Conservation (phyloP, 148 eudicot species). For the Fallopia convolvulus region DNA sequence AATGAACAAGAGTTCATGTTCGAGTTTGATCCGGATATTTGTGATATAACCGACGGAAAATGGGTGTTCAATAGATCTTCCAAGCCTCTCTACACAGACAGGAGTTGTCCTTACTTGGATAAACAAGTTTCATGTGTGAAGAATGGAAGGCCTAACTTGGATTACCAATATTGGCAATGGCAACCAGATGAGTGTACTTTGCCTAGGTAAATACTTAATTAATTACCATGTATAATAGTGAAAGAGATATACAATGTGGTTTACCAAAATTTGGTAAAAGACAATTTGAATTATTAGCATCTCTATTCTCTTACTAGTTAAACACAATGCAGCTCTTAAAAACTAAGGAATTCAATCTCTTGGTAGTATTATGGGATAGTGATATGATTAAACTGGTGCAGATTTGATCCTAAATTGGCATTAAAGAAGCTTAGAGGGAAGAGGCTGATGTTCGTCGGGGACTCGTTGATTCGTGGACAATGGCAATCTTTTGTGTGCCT, state of each 20-base stretch:
- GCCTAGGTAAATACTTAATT: conserved; percentile 36
- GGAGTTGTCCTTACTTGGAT: conserved; percentile 44
- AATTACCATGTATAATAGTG: no score
- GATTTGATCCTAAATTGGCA: conserved; percentile 45
- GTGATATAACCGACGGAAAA: conserved; percentile 58
- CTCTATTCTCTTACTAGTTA: no score
- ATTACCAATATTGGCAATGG: conserved; percentile 58
- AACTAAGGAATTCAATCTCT: no score
- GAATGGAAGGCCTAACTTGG: conserved; percentile 45
- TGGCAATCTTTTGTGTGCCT: conserved; percentile 71
- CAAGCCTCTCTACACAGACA: conserved; percentile 57
- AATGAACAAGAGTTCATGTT: conserved; percentile 32
- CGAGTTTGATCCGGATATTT: conserved; percentile 64
- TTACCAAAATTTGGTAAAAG: no score
- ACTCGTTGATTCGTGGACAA: conserved; percentile 55
- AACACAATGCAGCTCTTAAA: background rate
- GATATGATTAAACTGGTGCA: conserved; percentile 1
- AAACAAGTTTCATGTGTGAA: conserved; percentile 46
- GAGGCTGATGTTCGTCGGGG: conserved; percentile 69
- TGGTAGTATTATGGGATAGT: background rate
- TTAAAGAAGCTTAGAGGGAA: conserved; percentile 47
- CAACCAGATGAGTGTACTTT: conserved; percentile 51
- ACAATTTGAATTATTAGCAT: no score
- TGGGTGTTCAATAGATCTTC: conserved; percentile 67
- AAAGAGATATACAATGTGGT: no score